Evolutionary conservation across 1,284 basidiomycete species (phyloP), one percentile per base, ranked within the genome.

Genomic region (Trametes pubescens): DNA sequence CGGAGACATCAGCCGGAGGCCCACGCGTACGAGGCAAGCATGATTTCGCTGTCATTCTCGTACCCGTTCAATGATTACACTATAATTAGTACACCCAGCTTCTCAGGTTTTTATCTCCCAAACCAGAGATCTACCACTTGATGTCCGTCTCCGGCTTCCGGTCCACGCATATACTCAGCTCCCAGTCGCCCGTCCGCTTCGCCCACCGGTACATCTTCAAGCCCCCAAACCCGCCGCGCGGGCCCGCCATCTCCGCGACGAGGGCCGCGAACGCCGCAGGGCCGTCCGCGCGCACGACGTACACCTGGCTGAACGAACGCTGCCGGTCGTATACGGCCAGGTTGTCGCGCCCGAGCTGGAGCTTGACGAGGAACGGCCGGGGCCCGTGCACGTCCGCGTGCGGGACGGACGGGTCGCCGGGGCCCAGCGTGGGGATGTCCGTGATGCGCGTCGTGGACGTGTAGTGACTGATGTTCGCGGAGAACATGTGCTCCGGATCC

Each of bases 261-360:
- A 71, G 69, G 49, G 67, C 66, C 21, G 51, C 62, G 26, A 71
- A 71, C 51, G 67, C 22, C 51, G 5, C 40, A 2, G 51, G 62
- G 21, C 61, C 67, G 43, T 58, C 64, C 13, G 35, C 53, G 24
- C 54, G 51, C 35, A 65, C 21, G 71, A 79, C 73, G 57, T 75
- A 71, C 14, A 74, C 71, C 43, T 77, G 68, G 37, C 53, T 51
- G 44, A 81, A 77, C 32, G 77, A 79, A 47, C 77, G 72, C 66
- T 79, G 55, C 22, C 78, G 71, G 62, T 82, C 81, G 61, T 82
- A 82, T 16, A 83, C 69, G 62, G 80, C 63, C 65, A 81, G 75
- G 37, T 43, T 51, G 22, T 55, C 32, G 40, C 43, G 51, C 26
- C 47, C 61, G 26, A 65, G 34, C 61, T 83, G 81, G 34, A 82